Evolutionary conservation across 768 basidiomycete genomes (phyloP).

Genomic region (Multifurca ochricompacta): DNA sequence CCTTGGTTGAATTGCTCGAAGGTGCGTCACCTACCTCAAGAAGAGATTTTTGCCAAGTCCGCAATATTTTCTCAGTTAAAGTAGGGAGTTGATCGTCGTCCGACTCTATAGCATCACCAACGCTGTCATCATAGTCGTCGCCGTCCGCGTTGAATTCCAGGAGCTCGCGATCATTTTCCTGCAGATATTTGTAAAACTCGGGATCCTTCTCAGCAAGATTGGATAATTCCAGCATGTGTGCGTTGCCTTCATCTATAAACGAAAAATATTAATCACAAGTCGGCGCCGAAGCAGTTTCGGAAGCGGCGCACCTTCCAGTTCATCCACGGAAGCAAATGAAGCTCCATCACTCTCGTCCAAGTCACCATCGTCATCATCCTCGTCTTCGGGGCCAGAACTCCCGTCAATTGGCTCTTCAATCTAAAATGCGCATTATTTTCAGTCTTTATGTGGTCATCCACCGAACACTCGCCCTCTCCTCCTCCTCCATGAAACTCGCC

Average conservation of each 20-base stretch:
- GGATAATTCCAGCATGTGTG: conserved; percentile 75
- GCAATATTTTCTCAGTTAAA: conserved; percentile 62
- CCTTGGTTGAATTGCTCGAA: not conserved
- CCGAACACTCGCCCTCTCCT: conserved; percentile 36
- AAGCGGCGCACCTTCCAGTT: conserved; percentile 51
- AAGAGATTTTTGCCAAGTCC: conserved; percentile 82
- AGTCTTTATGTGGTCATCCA: not conserved
- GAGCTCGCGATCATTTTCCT: conserved; percentile 92
- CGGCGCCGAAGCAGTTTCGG: not conserved
- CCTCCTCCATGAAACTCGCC: conserved; percentile 64
- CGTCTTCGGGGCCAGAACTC: conserved; percentile 33
- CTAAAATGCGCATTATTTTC: conserved; percentile 7
- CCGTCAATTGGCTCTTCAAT: conserved; percentile 31
- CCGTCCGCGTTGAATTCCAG: conserved; percentile 56
- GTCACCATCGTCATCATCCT: conserved; percentile 30
- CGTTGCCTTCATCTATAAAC: conserved; percentile 54
- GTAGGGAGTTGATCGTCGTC: conserved; percentile 40
- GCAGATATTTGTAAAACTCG: conserved; percentile 97
- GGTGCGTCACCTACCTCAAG: conserved; percentile 50
- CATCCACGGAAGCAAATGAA: conserved; percentile 74
- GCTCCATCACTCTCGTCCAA: conserved; percentile 53
- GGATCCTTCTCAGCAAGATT: conserved; percentile 93
- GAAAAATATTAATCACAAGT: not conserved
- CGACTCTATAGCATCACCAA: conserved; percentile 39
- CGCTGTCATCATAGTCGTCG: conserved; percentile 37